phyloP scores from a whole-genome alignment of 2,329 filamentous ascomycete genomes.

The Hypoxylon sp. region DNA sequence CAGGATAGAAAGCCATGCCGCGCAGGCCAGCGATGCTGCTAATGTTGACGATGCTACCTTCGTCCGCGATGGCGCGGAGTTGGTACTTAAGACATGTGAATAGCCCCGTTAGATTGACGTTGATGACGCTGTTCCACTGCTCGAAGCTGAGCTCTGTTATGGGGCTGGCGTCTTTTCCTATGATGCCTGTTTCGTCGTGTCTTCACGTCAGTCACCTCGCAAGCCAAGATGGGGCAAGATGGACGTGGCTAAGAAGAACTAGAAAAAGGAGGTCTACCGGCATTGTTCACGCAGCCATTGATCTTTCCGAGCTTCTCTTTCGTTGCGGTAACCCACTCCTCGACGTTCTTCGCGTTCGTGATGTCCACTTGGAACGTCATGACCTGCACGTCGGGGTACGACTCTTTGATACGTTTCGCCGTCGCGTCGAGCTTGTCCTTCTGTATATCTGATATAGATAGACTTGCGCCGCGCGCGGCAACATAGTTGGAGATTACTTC shows the following conservation, averaged over 20 bases:
- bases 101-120: conserved; percentile 61
- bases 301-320: conserved; percentile 53
- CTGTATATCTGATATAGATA: conserved; percentile 52
- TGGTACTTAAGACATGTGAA: conserved; percentile 66
- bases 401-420: conserved; percentile 42
- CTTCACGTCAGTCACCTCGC: neutral
- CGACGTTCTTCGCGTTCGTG: conserved; percentile 51
- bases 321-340: conserved; percentile 53
- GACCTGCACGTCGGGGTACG: conserved; percentile 46
- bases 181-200: conserved; percentile 27
- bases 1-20: conserved; percentile 50
- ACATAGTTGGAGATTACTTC: conserved; percentile 40
- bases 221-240: neutral
- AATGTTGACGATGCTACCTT: conserved; percentile 62
- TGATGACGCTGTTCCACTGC: conserved; percentile 59
- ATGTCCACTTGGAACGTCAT: conserved; percentile 51
- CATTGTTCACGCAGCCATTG: conserved; percentile 56
- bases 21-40: conserved; percentile 57
- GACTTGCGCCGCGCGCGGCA: conserved; percentile 50
- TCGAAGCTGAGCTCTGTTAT: conserved; percentile 53
- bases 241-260: neutral
- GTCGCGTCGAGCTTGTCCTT: conserved; percentile 49
- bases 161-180: conserved; percentile 19
- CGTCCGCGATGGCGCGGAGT: conserved; percentile 56
- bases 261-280: conserved; percentile 46